phyloP scores from a whole-genome alignment of 345 rosid species.

The Boechera retrofracta region DNA sequence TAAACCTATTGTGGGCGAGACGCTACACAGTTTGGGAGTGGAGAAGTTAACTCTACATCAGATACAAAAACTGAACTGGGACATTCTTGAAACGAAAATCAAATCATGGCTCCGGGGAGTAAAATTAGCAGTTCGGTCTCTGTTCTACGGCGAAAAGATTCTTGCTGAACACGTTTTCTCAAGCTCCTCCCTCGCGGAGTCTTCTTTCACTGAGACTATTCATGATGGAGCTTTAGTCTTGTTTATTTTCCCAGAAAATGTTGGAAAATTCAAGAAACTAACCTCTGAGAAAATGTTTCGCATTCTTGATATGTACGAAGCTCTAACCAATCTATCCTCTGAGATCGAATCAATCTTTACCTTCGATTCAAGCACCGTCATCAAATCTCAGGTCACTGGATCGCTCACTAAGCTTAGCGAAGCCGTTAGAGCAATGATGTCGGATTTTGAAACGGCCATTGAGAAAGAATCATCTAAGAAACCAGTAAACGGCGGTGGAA shows the following conservation, averaged over 20 bases:
- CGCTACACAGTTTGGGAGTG: conserved; percentile 59
- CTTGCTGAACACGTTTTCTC: conserved; percentile 77
- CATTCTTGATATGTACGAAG: conserved; percentile 67
- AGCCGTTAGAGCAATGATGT: conserved; percentile 51
- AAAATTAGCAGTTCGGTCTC: conserved; percentile 55
- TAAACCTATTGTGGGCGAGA: conserved; percentile 74
- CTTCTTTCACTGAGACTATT: conserved; percentile 66
- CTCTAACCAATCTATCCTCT: conserved; percentile 52
- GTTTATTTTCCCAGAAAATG: conserved; percentile 66
- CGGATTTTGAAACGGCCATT: conserved; percentile 67
- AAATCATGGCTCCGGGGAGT: conserved; percentile 57
- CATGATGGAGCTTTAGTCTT: conserved; percentile 64
- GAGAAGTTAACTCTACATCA: conserved; percentile 55
- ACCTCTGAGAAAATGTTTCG: conserved; percentile 77
- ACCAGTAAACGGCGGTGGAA: conserved; percentile 64
- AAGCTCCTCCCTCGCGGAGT: conserved; percentile 55
- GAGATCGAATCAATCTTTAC: conserved; percentile 71
- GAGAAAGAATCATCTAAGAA: conserved; percentile 59
- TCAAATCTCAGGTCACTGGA: conserved; percentile 55
- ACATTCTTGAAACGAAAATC: conserved; percentile 61
- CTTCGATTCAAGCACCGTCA: conserved; percentile 50
- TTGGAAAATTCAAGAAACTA: conserved; percentile 53
- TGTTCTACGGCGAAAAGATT: conserved; percentile 68
- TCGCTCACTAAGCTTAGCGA: conserved; percentile 65
- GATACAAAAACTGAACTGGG: conserved; percentile 68